Conservation (phyloP, 495 filamentous ascomycete species). For the Cryomyces minteri region DNA sequence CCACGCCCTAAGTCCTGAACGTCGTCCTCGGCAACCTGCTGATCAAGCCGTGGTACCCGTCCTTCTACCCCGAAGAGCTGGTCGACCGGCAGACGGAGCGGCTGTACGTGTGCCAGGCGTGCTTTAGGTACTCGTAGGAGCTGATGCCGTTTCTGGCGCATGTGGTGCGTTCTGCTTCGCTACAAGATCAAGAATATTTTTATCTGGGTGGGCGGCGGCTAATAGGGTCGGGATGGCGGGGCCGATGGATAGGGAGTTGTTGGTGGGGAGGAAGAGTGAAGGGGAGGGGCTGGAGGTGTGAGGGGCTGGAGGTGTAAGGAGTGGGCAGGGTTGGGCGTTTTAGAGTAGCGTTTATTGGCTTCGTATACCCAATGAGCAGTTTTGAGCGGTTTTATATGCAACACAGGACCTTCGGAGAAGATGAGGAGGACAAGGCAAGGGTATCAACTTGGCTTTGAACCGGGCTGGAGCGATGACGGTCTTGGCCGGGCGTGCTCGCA, state of each 20-base stretch:
- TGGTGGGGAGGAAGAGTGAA: slow-evolving; percentile 15
- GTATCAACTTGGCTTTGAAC: too few relatives aligned
- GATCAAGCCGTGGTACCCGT: slow-evolving; percentile 27
- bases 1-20: slow-evolving; percentile 21
- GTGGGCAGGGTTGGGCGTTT: too few relatives aligned
- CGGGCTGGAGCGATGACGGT: too few relatives aligned
- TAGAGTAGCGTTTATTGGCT: too few relatives aligned
- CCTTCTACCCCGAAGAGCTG: slow-evolving; percentile 26
- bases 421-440: too few relatives aligned
- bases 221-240: slow-evolving; percentile 27
- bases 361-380: too few relatives aligned
- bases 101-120: slow-evolving; percentile 79
- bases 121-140: slow-evolving; percentile 81
- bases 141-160: slow-evolving; percentile 38
- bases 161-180: slow-evolving; percentile 14
- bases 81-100: slow-evolving; percentile 25
- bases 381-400: too few relatives aligned
- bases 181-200: too few relatives aligned
- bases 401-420: too few relatives aligned
- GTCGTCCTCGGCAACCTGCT: slow-evolving; percentile 26
- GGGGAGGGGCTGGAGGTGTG: too few relatives aligned
- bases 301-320: too few relatives aligned
- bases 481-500: too few relatives aligned
- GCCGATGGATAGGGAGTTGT: slow-evolving; percentile 36
- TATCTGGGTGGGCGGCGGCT: slow-evolving; percentile 7